Evolutionary conservation across 768 basidiomycete genomes (phyloP), one percentile per base, ranked within the genome.

Genomic region (Dioszegia aurantiaca): DNA sequence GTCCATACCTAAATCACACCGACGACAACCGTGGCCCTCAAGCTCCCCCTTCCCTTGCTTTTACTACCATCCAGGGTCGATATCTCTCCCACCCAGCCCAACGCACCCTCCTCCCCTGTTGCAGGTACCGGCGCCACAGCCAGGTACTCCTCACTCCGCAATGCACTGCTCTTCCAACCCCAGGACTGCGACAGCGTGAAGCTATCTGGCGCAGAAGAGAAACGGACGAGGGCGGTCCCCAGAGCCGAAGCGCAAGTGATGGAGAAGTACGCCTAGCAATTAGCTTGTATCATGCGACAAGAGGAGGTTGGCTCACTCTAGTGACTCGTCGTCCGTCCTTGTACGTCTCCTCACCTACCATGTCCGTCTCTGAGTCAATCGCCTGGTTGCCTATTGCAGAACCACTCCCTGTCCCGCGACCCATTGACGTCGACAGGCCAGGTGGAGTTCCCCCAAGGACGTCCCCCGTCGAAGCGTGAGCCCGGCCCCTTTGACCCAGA

Each of bases 151-250:
- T 82, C 80, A n/a, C 77, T 77, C 40, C 81, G 72, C 48, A 86
- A 70, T 19, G 82, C 82, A 58, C 80, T 81, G 53, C 81, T 82
- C 78, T 90, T 91, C 91, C 91, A 93, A 0, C 91, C 92, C 92
- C 90, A 94, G 62, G 87, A 89, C 80, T 92, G 89, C 59, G 85
- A 85, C 43, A 90, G 81, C 27, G 85, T 81, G 72, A 95, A 94
- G 42, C 83, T 81, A 69, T 95, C 92, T 1, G 92, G 92, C 2
- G 86, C 83, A 62, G 89, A 91, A 46, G 86, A 83, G 73, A 94
- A 94, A 37, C 85, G 81, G 52, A 89, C 91, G 70, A 90, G 81
- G 28, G 86, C 86, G 6, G 88, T 84, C 2, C 92, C 90, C 5
- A 87, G 86, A 17, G 86, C 84, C 58, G 85, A 89, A 0, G 87